Evolutionary conservation across 495 filamentous ascomycete genomes (phyloP).

Genomic region (Penicillium simplicissimum): DNA sequence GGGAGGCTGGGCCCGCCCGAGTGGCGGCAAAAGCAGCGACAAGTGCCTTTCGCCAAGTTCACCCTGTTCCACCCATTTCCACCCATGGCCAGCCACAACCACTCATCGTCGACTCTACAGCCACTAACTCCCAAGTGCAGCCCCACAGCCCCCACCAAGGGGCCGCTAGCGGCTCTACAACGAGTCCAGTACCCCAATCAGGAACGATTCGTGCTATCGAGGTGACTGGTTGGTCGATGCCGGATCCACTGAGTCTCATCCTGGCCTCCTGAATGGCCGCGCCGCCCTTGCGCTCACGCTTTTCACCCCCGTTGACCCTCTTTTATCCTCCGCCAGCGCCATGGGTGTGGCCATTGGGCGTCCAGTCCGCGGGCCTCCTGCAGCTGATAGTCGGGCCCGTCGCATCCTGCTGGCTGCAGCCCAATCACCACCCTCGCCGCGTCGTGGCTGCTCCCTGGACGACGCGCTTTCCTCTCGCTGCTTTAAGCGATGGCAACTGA

Average conservation of each 20-base stretch:
- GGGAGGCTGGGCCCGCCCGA: conserved; percentile 42
- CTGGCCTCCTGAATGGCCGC: conserved; percentile 28
- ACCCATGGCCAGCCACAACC: conserved; percentile 32
- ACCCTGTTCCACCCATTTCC: conserved; percentile 21
- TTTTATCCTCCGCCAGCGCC: conserved; percentile 31
- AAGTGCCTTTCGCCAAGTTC: conserved; percentile 18
- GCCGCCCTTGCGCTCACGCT: conserved; percentile 29
- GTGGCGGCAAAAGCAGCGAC: conserved; percentile 49
- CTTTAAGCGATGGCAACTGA: conserved; percentile 47
- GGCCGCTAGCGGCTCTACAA: conserved; percentile 29
- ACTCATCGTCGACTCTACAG: background rate
- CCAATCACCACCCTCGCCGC: conserved; percentile 37
- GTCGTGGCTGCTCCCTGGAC: conserved; percentile 32
- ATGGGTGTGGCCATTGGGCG: conserved; percentile 34
- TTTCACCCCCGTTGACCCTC: conserved; percentile 18
- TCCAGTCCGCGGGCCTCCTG: conserved; percentile 39
- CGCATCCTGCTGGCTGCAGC: conserved; percentile 14
- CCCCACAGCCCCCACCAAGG: conserved; percentile 3
- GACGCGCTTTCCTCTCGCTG: conserved; percentile 40
- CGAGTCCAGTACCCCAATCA: conserved; percentile 19
- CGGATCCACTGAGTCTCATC: conserved; percentile 14
- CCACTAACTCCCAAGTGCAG: background rate
- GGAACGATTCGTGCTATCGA: too few relatives aligned
- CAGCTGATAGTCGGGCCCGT: conserved; percentile 29
- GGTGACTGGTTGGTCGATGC: conserved; percentile 12